Evolutionary conservation across 2,329 filamentous ascomycete genomes (phyloP), one percentile per base, ranked within the genome.

Genomic region (Fusarium sp.): DNA sequence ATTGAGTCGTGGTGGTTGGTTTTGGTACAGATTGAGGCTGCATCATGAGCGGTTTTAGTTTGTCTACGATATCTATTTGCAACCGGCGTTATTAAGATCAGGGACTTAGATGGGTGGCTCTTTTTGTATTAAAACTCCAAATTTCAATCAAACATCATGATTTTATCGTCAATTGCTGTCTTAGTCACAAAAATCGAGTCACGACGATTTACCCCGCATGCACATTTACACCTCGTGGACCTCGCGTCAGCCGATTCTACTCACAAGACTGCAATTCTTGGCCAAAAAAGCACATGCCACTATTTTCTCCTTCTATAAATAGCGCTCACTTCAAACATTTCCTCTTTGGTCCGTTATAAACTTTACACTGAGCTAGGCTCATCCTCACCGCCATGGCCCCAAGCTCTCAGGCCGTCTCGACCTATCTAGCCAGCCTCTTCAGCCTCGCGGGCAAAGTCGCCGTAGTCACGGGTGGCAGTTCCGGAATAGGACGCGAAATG

Each of bases 1-100:
- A 56, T 54, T 0, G 58, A 67, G 21, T 78, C 78, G 17, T 56
- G 80, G 40, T 81, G 80, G 80, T 44, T 81, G 51, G 77, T 80
- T 10, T 20, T 81, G 49, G 65, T 68, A 2, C 39, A 48, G 21
- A 48, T 57, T 28, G 65, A 62, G 4, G 17, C 50, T 8, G 7
- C 48, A 2, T 15, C 61, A 7, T 64, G 26, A 64, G 26, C 6
- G 32, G 12, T 11, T 23, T 3, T 10, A 6, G 5, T n/a, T 1
- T 40, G 12, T 19, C 1, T 9, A 24, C 10, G 8, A 20, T 10
- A 7, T 24, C 21, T 24, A 23, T 19, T 30, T 26, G 3, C 4
- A n/a, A 28, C 7, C 23, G 11, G 7, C 9, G 19, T 26, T 6
- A 12, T 20, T 17, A 11, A 15, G 11, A 21, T n/a, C 5, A 9